phyloP scores from a whole-genome alignment of 441 rosid genomes.

The Mallotus japonicus region DNA sequence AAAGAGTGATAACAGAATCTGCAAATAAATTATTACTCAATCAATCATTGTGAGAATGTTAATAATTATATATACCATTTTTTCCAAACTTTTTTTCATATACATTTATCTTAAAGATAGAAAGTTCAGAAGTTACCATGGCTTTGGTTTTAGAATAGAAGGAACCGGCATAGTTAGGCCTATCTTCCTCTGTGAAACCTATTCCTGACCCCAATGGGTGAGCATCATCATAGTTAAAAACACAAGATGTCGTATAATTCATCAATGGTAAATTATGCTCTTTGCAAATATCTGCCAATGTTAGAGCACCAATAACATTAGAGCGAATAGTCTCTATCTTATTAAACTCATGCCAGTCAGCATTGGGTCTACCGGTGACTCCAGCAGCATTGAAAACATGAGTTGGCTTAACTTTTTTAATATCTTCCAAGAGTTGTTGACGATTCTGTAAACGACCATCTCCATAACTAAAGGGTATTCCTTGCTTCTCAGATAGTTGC shows the following conservation, averaged over 20 bases:
- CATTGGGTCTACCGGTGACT: slow-evolving; percentile 85
- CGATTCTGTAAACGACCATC: slow-evolving; percentile 73
- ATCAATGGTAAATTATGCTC: slow-evolving; percentile 63
- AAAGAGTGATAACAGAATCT: too few relatives aligned
- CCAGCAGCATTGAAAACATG: slow-evolving; percentile 95
- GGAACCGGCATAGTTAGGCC: slow-evolving; percentile 74
- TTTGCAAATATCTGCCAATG: slow-evolving; percentile 78
- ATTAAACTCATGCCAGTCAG: slow-evolving; percentile 92
- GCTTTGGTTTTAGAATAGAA: slow-evolving; percentile 89
- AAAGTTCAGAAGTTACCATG: slow-evolving; percentile 42
- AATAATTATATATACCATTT: too few relatives aligned
- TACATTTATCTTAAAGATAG: too few relatives aligned
- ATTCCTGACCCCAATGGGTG: slow-evolving; percentile 80
- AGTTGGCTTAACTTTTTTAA: slow-evolving; percentile 61
- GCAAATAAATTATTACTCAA: too few relatives aligned
- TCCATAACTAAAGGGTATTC: slow-evolving; percentile 67
- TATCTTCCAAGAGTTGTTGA: slow-evolving; percentile 54
- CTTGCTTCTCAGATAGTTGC: slow-evolving; percentile 68
- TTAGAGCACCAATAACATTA: slow-evolving; percentile 79
- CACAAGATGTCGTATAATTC: slow-evolving; percentile 84
- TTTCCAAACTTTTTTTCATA: too few relatives aligned
- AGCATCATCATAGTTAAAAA: slow-evolving; percentile 76
- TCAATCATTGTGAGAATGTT: too few relatives aligned
- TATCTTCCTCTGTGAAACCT: slow-evolving; percentile 78
- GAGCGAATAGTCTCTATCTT: slow-evolving; percentile 72